Evolutionary conservation across 306 rosid species (phyloP).

Genomic region (Acmispon strigosus): DNA sequence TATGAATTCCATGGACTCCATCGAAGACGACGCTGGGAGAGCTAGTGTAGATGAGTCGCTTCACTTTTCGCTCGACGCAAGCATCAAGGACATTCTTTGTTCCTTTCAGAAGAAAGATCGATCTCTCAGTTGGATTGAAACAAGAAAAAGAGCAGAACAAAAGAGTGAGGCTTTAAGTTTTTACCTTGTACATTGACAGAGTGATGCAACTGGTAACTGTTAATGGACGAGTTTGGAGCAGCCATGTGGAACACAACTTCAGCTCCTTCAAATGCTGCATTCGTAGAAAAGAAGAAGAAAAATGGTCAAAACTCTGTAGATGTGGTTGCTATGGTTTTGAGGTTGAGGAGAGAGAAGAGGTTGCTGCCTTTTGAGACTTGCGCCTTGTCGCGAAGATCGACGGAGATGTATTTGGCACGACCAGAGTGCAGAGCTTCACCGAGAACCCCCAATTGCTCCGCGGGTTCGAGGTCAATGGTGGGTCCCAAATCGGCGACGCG

Average conservation of each 20-base stretch:
- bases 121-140: too few species aligned
- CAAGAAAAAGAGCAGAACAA: too few species aligned
- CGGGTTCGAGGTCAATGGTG: constrained; percentile 50
- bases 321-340: not conserved
- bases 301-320: too few species aligned
- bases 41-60: constrained; percentile 76
- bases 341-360: not conserved
- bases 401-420: constrained; percentile 56
- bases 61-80: constrained; percentile 69
- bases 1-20: constrained; percentile 65
- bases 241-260: constrained; percentile 98
- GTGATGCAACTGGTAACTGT: constrained; percentile 67
- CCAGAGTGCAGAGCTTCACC: constrained; percentile 68
- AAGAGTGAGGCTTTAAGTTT: too few species aligned
- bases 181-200: constrained; percentile 90
- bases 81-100: constrained; percentile 83
- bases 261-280: constrained; percentile 69
- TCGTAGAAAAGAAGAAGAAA: not conserved
- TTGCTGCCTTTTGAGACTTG: constrained; percentile 56
- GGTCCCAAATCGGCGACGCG: constrained; percentile 76
- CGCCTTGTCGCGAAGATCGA: constrained; percentile 73
- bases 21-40: constrained; percentile 96
- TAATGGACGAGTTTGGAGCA: constrained; percentile 89
- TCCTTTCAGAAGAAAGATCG: too few species aligned
- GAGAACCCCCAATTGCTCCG: constrained; percentile 58